phyloP scores from a whole-genome alignment of 306 rosid genomes.

The Inga leiocalycina region DNA sequence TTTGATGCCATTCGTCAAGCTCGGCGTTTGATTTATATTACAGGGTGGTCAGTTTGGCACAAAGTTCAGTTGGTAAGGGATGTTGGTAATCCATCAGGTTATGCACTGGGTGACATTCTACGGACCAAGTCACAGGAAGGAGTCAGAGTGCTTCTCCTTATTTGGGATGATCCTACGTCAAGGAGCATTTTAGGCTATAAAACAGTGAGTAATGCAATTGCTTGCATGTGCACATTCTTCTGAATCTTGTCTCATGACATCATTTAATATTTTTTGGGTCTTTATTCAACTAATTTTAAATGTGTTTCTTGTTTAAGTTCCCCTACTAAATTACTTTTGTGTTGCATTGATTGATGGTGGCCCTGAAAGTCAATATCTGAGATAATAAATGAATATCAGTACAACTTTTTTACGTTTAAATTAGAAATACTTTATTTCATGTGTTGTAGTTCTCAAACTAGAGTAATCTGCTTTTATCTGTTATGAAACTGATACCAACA shows the following conservation, averaged over 20 bases:
- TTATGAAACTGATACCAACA: not conserved
- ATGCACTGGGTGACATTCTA: conserved; percentile 75
- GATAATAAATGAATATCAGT: not conserved
- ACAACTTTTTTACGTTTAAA: conserved; percentile 17
- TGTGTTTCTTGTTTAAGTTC: not conserved
- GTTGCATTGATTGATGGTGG: conserved; percentile 3
- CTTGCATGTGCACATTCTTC: not conserved
- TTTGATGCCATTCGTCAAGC: conserved; percentile 79
- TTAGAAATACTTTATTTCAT: not conserved
- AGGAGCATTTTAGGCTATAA: conserved; percentile 84
- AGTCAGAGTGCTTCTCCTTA: conserved; percentile 93
- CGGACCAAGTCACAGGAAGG: conserved; percentile 92
- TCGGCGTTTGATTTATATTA: conserved; percentile 72
- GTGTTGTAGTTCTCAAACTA: conserved; percentile 4
- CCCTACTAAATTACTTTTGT: not conserved
- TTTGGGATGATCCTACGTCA: conserved; percentile 99
- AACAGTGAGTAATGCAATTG: conserved; percentile 60
- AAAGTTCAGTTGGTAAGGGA: conserved; percentile 78
- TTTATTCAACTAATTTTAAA: conserved; percentile 8
- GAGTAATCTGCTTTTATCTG: conserved; percentile 13
- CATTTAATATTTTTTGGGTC: conserved; percentile 10
- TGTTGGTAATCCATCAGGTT: conserved; percentile 43
- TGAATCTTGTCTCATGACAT: conserved; percentile 9
- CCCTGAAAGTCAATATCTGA: conserved; percentile 1
- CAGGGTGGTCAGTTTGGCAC: conserved; percentile 99